Conservation (phyloP, 306 rosid species). For the Hylodesmum podocarpum region DNA sequence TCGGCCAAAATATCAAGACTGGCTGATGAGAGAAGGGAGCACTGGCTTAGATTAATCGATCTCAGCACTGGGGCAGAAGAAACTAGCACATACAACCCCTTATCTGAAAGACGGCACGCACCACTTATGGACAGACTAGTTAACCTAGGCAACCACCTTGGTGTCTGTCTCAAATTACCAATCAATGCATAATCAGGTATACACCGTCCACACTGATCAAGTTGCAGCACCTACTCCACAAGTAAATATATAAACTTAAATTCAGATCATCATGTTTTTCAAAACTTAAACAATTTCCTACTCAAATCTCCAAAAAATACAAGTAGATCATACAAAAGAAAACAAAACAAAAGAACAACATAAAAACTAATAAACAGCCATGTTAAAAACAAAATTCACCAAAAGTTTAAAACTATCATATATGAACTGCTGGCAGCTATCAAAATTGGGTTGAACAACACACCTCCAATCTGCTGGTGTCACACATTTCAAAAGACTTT, state of each 20-base stretch:
- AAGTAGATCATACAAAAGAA: not conserved
- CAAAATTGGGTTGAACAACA: not conserved
- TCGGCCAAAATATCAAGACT: slow-evolving; percentile 54
- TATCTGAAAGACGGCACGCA: slow-evolving; percentile 79
- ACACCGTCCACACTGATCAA: slow-evolving; percentile 83
- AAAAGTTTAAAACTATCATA: not conserved
- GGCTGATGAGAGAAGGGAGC: slow-evolving; percentile 71
- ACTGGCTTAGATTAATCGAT: slow-evolving; percentile 82
- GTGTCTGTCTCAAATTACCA: slow-evolving; percentile 48
- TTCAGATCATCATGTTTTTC: not conserved
- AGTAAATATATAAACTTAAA: slow-evolving; percentile 25
- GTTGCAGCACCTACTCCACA: slow-evolving; percentile 74
- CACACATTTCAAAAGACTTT: slow-evolving; percentile 44
- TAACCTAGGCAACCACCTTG: slow-evolving; percentile 52
- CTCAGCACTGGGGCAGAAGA: slow-evolving; percentile 67
- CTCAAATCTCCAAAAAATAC: not conserved
- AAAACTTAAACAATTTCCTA: not conserved
- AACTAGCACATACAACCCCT: slow-evolving; percentile 55
- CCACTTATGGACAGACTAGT: slow-evolving; percentile 69
- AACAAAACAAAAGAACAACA: not conserved
- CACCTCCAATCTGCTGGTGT: slow-evolving; percentile 58
- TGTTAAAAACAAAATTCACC: slow-evolving; percentile 4
- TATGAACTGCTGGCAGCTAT: not conserved
- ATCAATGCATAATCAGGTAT: slow-evolving; percentile 54
- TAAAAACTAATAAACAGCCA: not conserved